Percentiles rank a stretch among this genome's conserved stretches.
These are phyloP conservation scores for Carex parvula DNA, from an alignment of 176 grass and related monocot genomes.

Conservation along the genomic window DNA sequence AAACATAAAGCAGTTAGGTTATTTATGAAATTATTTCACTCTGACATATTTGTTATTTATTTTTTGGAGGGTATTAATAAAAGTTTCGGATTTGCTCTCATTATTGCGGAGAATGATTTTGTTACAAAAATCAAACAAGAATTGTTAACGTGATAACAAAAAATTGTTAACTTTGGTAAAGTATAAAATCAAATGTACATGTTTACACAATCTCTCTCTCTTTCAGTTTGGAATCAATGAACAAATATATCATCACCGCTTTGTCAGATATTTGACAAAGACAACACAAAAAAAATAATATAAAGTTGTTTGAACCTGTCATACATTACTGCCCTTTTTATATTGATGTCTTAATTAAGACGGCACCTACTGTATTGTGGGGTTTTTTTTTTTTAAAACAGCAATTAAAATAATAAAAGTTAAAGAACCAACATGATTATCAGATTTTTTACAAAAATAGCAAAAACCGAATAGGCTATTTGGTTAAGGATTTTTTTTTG, in stretches of 20 bases:
- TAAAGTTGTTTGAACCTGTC: neutral
- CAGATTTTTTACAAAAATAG: no score
- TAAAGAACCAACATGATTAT: no score
- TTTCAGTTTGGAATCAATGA: neutral
- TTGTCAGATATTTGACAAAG: neutral
- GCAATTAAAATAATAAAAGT: no score
- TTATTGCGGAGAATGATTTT: neutral
- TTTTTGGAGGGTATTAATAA: no score
- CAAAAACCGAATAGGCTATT: no score
- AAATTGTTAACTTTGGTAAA: neutral
- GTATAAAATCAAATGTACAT: neutral
- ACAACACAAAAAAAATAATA: neutral
- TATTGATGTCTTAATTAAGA: neutral
- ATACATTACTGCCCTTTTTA: neutral
- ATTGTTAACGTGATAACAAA: neutral
- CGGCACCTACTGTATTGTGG: neutral
- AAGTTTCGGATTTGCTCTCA: neutral
- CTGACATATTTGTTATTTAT: no score
- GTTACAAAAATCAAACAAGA: neutral
- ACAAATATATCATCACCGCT: neutral
- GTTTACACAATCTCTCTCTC: neutral
- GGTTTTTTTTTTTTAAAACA: no score
- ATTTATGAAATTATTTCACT: no score
- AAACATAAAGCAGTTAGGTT: no score
- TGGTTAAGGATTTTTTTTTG: no score